phyloP scores from a whole-genome alignment of 1,284 basidiomycete species.

The Lentinula novae-zelandiae region DNA sequence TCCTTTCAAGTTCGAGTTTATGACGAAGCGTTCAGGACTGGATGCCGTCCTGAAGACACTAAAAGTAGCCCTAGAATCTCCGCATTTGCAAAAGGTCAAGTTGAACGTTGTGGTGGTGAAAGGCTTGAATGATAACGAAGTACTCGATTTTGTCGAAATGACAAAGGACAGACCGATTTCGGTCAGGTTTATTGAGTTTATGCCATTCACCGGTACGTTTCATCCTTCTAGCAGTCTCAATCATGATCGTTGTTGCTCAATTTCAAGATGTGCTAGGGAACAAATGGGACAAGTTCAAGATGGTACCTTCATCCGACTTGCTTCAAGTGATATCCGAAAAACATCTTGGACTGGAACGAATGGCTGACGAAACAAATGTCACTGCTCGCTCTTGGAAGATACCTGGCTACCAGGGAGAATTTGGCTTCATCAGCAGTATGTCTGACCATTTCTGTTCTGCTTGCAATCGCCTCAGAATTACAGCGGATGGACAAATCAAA shows the following conservation, averaged over 20 bases:
- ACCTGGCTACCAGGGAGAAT: slow-evolving; percentile 67
- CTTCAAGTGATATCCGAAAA: slow-evolving; percentile 43
- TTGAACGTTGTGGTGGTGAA: slow-evolving; percentile 83
- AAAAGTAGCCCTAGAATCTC: slow-evolving; percentile 53
- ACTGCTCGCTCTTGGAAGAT: slow-evolving; percentile 80
- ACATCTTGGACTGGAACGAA: slow-evolving; percentile 49
- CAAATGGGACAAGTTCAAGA: slow-evolving; percentile 80
- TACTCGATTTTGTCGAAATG: slow-evolving; percentile 75
- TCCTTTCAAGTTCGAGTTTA: slow-evolving; percentile 84
- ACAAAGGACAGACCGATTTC: slow-evolving; percentile 63
- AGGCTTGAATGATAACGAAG: slow-evolving; percentile 77
- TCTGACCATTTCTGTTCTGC: slow-evolving; percentile 88
- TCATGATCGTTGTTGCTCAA: slow-evolving; percentile 8
- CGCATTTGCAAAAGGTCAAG: slow-evolving; percentile 61
- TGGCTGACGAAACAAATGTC: slow-evolving; percentile 70
- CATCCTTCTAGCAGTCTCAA: not conserved
- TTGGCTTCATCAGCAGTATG: slow-evolving; percentile 91
- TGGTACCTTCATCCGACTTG: slow-evolving; percentile 71
- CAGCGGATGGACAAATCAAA: slow-evolving; percentile 89
- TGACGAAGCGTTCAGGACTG: slow-evolving; percentile 76
- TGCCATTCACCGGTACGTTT: slow-evolving; percentile 80
- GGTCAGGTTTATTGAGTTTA: slow-evolving; percentile 89
- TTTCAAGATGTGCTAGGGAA: slow-evolving; percentile 52
- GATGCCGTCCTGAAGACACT: slow-evolving; percentile 71
- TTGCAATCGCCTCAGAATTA: slow-evolving; percentile 82